These are phyloP conservation scores for Beauveria varroae DNA, from an alignment of 2,329 filamentous ascomycete species.

Conservation along the genomic window DNA sequence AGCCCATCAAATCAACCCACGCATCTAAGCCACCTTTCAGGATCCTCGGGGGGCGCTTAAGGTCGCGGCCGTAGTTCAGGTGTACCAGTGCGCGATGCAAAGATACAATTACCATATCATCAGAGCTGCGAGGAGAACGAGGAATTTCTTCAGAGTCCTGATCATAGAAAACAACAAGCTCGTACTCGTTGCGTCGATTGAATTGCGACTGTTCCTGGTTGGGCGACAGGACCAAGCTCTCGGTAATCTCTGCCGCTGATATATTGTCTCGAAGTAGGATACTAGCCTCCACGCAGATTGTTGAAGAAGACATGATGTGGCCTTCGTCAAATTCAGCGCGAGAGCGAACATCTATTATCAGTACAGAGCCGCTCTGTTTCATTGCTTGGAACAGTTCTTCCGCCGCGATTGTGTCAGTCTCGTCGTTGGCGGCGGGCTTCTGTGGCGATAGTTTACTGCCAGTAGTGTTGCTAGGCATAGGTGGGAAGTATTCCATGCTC, in stretches of 20 bases:
- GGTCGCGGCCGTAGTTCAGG: constrained; percentile 71
- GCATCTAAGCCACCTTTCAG: constrained; percentile 76
- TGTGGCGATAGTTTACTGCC: constrained; percentile 20
- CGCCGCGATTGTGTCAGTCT: constrained; percentile 51
- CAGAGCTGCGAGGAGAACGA: constrained; percentile 25
- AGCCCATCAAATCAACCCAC: constrained; percentile 78
- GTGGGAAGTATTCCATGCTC: constrained; percentile 25
- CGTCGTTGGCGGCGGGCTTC: constrained; percentile 10
- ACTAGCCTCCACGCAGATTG: constrained; percentile 82
- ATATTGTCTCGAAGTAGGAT: constrained; percentile 63
- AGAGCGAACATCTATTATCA: constrained; percentile 79
- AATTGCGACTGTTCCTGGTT: constrained; percentile 71
- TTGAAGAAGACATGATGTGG: constrained; percentile 75
- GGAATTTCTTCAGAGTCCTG: constrained; percentile 51
- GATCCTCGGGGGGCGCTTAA: constrained; percentile 68
- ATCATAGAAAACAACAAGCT: constrained; percentile 89
- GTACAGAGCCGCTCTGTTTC: constrained; percentile 48
- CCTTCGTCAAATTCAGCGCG: constrained; percentile 79
- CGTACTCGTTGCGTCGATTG: constrained; percentile 64
- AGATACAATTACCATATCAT: constrained; percentile 54
- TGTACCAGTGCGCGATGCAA: constrained; percentile 74
- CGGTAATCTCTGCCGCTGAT: constrained; percentile 53
- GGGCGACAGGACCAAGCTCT: constrained; percentile 64
- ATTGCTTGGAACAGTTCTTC: constrained; percentile 67
- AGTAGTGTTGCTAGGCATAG: neutral